Evolutionary conservation across 208 protist genomes (phyloP), one percentile per base, ranked within the genome.

Genomic region (Polymyxa betae): DNA sequence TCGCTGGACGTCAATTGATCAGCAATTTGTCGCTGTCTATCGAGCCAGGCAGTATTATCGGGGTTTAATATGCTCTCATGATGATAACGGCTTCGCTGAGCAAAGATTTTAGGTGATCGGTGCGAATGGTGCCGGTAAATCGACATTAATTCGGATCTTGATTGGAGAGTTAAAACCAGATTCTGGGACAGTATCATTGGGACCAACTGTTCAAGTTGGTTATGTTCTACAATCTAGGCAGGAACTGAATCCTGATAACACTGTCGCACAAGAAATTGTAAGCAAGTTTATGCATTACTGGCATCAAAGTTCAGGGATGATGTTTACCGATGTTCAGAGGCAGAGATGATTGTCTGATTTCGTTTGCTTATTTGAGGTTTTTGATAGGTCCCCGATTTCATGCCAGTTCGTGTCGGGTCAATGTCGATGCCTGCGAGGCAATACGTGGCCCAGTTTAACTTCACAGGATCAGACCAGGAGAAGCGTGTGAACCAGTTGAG

Each of bases 91-190:
- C n/a, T n/a, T n/a, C n/a, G n/a, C n/a, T n/a, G n/a, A n/a, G n/a
- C n/a, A n/a, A n/a, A n/a, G n/a, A n/a, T 5, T n/a, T 43, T n/a
- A 82, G 72, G 91, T 95, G 0, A 90, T 94, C 24, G 94, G 94
- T 0, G 64, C 94, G 0, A 95, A 95, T 54, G 94, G 94, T 44
- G 41, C 88, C 0, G 94, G 94, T 32, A 95, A 95, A 87, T 92
- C 91, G 0, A 94, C 94, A 24, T 91, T 95, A 0, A 90, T 95
- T 45, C 64, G 92, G 44, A 45, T 93, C 24, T 68, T 93, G 35
- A 49, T 89, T 0, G 92, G 92, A 35, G 90, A 91, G 24, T 38
- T 93, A 0, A 0, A 87, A 24, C 92, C 93, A 0, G 72, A 90
- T 20, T 44, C 16, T 0, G 93, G 93, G 35, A 44, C 45, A 0